Base-by-base conservation (phyloP, 805 yeast genomes). In the Cyberlindnera xylosilytica region DNA sequence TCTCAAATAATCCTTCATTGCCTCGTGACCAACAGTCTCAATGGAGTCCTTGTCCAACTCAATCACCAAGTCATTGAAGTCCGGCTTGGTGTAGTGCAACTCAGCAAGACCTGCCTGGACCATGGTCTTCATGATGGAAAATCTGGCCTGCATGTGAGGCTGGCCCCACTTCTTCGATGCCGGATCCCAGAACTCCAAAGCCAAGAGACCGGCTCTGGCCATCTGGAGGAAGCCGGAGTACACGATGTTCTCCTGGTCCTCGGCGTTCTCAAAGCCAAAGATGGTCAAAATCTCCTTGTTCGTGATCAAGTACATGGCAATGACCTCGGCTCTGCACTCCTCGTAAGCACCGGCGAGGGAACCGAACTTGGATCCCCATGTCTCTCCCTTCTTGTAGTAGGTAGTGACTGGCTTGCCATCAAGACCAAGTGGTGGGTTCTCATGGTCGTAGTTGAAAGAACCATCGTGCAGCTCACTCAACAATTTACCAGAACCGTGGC, bases 131-230 rank as follows among this genome's bases (percentile, higher is more conserved):
- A 86, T 72, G 52, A 88, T 87, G 24, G 93, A 87, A 65, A 75
- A 88, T 63, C 97, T 73, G 4, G 96, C 96, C 67, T 87, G 95
- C 88, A 87, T 87, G 62, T 88, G 97, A 12, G 97, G 81, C 67
- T 88, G 97, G 23, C 96, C 96, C 96, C 96, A 88, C 65, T 87
- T 87, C 45, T 70, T 68, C 22, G 87, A 74, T 34, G 65, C 64
- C 30, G 96, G 96, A 62, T 88, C 95, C 88, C 95, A 88, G 61
- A 74, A 86, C 62, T 88, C 95, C 58, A 88, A 72, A 7, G 86
- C 91, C 27, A 84, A 57, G 38, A 88, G 68, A 45, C 96, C 97
- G 6, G 96, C 96, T 53, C 96, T 74, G 20, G 88, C 84, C 97
- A 88, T 88, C 50, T 78, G 80, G 50, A 87, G 66, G 52, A 81